These are phyloP conservation scores for Lasiodiplodia citricola DNA, from an alignment of 2,329 filamentous ascomycete genomes.

Conservation along the genomic window DNA sequence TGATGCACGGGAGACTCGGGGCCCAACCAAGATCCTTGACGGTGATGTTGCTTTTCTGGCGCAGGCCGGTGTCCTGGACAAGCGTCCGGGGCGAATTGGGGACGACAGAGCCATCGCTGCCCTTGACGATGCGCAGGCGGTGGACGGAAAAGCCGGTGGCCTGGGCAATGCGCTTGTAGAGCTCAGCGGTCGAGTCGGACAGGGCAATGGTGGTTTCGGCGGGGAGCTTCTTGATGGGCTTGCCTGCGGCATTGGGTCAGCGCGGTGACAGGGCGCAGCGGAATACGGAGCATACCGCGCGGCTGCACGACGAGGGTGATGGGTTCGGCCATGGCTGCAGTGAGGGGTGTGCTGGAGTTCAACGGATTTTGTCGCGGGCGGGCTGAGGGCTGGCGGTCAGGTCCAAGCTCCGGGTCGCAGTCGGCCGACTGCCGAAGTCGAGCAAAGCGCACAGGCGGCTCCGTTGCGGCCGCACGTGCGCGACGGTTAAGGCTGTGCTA, in stretches of 20 bases:
- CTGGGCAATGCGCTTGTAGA: slow-evolving; percentile 63
- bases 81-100: slow-evolving; percentile 60
- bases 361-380: slow-evolving; percentile 15
- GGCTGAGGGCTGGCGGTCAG: neutral
- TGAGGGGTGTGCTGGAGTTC: neutral
- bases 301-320: slow-evolving; percentile 53
- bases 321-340: slow-evolving; percentile 38
- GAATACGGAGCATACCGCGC: slow-evolving; percentile 42
- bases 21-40: slow-evolving; percentile 88
- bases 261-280: neutral
- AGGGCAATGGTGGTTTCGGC: slow-evolving; percentile 59
- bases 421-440: neutral
- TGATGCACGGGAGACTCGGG: slow-evolving; percentile 22
- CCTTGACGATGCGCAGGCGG: slow-evolving; percentile 68
- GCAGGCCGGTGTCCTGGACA: slow-evolving; percentile 61
- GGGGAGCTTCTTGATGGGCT: slow-evolving; percentile 66
- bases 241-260: slow-evolving; percentile 52
- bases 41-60: slow-evolving; percentile 68
- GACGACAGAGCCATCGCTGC: slow-evolving; percentile 64
- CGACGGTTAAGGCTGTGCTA: neutral
- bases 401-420: slow-evolving; percentile 15
- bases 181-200: slow-evolving; percentile 58
- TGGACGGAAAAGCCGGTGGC: slow-evolving; percentile 62
- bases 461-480: neutral
- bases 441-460: too few species aligned